phyloP scores from a whole-genome alignment of 176 grass and related monocot genomes.

The Eragrostis nindensis region DNA sequence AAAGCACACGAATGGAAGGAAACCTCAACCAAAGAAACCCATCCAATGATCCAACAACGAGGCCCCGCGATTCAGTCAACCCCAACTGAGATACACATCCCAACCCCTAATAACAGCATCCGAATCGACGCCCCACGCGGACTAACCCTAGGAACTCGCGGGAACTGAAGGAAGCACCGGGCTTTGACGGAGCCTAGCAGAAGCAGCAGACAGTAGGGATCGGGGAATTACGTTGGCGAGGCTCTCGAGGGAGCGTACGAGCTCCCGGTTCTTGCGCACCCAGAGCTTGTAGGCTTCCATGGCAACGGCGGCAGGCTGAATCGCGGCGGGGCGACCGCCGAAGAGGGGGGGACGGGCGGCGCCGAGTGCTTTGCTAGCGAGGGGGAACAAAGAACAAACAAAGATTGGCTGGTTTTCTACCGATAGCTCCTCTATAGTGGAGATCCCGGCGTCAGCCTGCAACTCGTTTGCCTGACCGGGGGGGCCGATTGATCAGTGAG shows the following conservation, averaged over 20 bases:
- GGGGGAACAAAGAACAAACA: no score
- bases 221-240: slow-evolving; percentile 75
- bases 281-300: slow-evolving; percentile 97
- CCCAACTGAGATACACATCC: not conserved
- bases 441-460: not conserved
- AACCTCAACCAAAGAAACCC: not conserved
- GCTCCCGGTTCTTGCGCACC: slow-evolving; percentile 86
- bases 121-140: not conserved
- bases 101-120: not conserved
- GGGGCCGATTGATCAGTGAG: not conserved
- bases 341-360: slow-evolving; percentile 4
- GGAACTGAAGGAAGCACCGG: not conserved
- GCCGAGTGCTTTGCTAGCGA: not conserved
- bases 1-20: slow-evolving; percentile 25
- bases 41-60: not conserved
- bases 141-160: slow-evolving; percentile 5
- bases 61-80: not conserved
- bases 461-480: not conserved
- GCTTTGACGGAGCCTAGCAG: not conserved
- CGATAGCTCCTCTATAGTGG: not conserved
- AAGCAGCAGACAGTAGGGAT: not conserved
- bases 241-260: slow-evolving; percentile 92
- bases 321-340: slow-evolving; percentile 32
- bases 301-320: not conserved
- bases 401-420: not conserved